phyloP scores from a whole-genome alignment of 1,284 basidiomycete species.

The Hypsizygus ulmarius region DNA sequence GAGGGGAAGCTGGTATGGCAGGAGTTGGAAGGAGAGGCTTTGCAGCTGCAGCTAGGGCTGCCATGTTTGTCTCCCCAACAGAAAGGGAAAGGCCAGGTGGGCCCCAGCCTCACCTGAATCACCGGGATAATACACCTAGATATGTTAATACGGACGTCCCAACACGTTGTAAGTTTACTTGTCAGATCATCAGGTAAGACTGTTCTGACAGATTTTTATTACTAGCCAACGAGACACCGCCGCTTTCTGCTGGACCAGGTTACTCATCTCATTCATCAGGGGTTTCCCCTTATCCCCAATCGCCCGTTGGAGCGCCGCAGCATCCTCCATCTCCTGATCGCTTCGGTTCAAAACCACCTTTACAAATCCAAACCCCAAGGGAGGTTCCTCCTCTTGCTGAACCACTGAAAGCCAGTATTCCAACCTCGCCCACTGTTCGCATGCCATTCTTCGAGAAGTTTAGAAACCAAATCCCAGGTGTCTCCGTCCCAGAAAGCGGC shows the following conservation, averaged over 20 bases:
- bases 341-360: slow-evolving; percentile 10
- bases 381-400: slow-evolving; percentile 10
- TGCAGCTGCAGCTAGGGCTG: slow-evolving; percentile 73
- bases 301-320: slow-evolving; percentile 23
- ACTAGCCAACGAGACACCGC: slow-evolving; percentile 34
- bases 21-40: slow-evolving; percentile 86
- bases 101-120: slow-evolving; percentile 6
- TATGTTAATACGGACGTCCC: slow-evolving; percentile 52
- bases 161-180: slow-evolving; percentile 37
- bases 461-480: slow-evolving; percentile 31
- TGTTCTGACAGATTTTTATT: slow-evolving; percentile 9
- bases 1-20: slow-evolving; percentile 86
- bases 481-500: slow-evolving; percentile 22
- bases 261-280: slow-evolving; percentile 42
- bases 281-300: slow-evolving; percentile 41
- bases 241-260: slow-evolving; percentile 45
- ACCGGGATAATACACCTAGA: slow-evolving; percentile 43
- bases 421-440: slow-evolving; percentile 28
- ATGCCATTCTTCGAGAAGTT: slow-evolving; percentile 44
- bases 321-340: slow-evolving; percentile 9
- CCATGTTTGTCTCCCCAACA: slow-evolving; percentile 47
- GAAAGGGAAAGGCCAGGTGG: slow-evolving; percentile 26
- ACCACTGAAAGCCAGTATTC: slow-evolving; percentile 11
- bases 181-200: slow-evolving; percentile 6
- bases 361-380: slow-evolving; percentile 7